Conservation (phyloP, 139 green algal genomes). For the Micractinium conductrix region DNA sequence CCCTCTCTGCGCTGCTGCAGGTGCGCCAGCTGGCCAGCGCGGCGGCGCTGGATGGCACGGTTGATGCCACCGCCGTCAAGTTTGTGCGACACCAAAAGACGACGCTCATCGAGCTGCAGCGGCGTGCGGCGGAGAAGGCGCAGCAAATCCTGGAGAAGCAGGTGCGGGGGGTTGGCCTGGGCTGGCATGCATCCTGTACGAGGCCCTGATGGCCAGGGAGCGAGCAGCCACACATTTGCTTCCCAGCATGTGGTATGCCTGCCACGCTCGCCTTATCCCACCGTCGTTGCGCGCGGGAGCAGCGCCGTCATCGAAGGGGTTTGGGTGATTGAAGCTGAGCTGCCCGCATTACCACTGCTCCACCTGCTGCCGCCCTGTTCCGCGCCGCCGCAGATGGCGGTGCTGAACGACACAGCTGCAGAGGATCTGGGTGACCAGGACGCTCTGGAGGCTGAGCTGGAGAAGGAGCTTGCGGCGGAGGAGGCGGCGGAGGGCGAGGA, state of each 20-base stretch:
- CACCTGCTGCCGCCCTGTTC: not conserved
- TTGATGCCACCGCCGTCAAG: slow-evolving; percentile 34
- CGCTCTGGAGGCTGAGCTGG: slow-evolving; percentile 46
- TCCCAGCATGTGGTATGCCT: not conserved
- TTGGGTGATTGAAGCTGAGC: no score
- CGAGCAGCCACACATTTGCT: not conserved
- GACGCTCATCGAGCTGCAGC: slow-evolving; percentile 55
- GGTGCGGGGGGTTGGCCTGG: slow-evolving; percentile 35
- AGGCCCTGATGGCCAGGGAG: no score
- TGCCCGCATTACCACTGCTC: no score
- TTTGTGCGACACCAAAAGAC: slow-evolving; percentile 61
- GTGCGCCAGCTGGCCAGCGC: slow-evolving; percentile 66
- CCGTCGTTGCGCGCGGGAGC: no score
- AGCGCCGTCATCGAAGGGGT: no score
- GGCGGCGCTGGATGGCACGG: slow-evolving; percentile 46
- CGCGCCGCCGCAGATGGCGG: slow-evolving; percentile 29
- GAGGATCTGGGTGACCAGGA: slow-evolving; percentile 46
- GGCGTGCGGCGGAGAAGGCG: slow-evolving; percentile 43
- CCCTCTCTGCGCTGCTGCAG: no score
- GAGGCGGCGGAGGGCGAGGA: slow-evolving; percentile 33
- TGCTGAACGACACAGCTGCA: slow-evolving; percentile 58
- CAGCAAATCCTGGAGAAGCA: slow-evolving; percentile 70
- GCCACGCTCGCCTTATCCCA: no score
- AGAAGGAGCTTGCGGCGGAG: slow-evolving; percentile 28
- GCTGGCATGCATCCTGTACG: not conserved